Base-by-base conservation (phyloP, 73 alveolate genomes). In the Paramecium primaurelia region DNA sequence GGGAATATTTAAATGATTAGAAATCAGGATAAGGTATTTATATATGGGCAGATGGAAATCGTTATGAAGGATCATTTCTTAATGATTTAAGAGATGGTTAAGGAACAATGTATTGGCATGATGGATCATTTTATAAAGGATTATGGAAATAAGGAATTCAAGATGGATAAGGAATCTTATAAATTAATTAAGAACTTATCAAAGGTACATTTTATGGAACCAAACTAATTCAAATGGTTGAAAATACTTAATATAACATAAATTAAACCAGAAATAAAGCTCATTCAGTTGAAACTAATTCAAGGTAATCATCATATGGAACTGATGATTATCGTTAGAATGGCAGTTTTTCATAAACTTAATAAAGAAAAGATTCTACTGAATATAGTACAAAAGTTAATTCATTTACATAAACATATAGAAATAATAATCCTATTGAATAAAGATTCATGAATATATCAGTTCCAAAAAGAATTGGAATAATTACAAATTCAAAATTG, bases 1-100 rank as follows among this genome's bases (percentile, higher is more conserved):
- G 97, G 16, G 97, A 92, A 8, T 94, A 92, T 75, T 32, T 25
- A 20, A 75, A 84, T 86, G 97, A 94, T 75, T 38, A 34, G 75
- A 89, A 89, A 47, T 42, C 32, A 10, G 94, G 94, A 42, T 71
- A 71, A 1, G 94, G 94, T 9, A 84, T 89, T 2, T 89, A 45
- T 26, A 26, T 42, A 4, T 89, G 94, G 94, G 92, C 90, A 30
- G 86, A 77, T 45, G 94, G 94, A 9, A 89, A 89, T 71, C 68
- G 75, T n/a, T 89, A 89, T 44, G 77, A 89, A 11, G 94, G 94
- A 18, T 59, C 26, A 37, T 89, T 59, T 37, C 26, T 18, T 2
- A 83, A 89, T 71, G 94, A 89, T 47, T 69, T 89, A 83, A 38
- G 94, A 71, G 92, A 89, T 45, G 94, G 94, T 16, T n/a, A 71